Percentiles rank a stretch among this genome's conserved stretches.
Evolutionary conservation across 352 stramenopile species (phyloP).

Genomic region (Poterioochromonas sp.): DNA sequence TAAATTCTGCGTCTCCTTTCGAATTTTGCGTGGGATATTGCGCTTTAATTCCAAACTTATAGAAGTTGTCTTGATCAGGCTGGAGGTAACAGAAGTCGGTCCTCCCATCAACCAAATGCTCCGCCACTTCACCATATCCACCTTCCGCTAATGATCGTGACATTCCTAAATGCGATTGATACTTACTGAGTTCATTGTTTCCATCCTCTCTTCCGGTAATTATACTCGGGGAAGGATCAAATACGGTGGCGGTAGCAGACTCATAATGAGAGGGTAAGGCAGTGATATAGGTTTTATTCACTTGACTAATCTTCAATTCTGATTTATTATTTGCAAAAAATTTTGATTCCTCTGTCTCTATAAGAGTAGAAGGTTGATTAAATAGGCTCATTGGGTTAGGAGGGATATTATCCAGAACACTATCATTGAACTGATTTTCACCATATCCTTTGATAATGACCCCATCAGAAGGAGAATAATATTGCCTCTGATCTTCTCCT

Average conservation of each 20-base stretch:
- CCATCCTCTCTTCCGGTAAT: not conserved
- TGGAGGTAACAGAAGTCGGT: constrained; percentile 17
- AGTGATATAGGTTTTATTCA: not conserved
- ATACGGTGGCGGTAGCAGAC: not conserved
- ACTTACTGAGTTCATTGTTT: not conserved
- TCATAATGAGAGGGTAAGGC: not conserved
- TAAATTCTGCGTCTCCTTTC: no score
- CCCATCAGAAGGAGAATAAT: not conserved
- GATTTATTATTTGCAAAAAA: not conserved
- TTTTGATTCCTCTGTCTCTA: not conserved
- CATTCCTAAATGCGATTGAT: not conserved
- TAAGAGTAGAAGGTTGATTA: not conserved
- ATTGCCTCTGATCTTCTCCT: no score
- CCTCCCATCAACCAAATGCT: not conserved
- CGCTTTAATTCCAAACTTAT: not conserved
- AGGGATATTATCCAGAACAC: not conserved
- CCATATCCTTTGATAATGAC: not conserved
- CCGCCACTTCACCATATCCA: not conserved
- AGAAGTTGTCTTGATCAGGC: not conserved
- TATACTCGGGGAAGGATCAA: not conserved
- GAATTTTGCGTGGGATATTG: not conserved
- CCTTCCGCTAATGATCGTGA: not conserved
- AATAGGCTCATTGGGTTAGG: not conserved
- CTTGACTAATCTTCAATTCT: not conserved
- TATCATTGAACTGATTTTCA: constrained; percentile 1